phyloP scores from a whole-genome alignment of 1,139 yeast species.

The Kodamaea sp. region DNA sequence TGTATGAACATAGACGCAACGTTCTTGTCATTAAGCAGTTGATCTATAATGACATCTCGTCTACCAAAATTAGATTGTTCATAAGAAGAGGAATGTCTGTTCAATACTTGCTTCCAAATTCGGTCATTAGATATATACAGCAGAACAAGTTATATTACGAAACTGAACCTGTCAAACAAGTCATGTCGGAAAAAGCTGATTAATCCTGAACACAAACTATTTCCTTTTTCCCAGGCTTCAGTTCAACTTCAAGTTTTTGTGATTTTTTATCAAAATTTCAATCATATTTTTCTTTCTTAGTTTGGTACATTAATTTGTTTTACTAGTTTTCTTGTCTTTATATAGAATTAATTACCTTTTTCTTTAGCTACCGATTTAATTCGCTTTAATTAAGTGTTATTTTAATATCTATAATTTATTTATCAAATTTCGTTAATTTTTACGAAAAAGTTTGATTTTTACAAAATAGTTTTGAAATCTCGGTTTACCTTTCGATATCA shows the following conservation, averaged over 20 bases:
- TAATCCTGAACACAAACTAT: slow-evolving; percentile 10
- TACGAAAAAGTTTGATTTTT: too few species aligned
- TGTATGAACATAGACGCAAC: slow-evolving; percentile 94
- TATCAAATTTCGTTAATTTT: too few species aligned
- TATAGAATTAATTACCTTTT: background rate
- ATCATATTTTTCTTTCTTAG: too few species aligned
- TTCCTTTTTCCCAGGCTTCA: background rate
- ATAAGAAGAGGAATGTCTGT: slow-evolving; percentile 95
- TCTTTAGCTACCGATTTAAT: too few species aligned
- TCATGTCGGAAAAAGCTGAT: slow-evolving; percentile 55
- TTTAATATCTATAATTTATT: too few species aligned
- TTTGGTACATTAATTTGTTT: too few species aligned
- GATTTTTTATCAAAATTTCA: background rate
- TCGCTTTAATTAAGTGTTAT: too few species aligned
- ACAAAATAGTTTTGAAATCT: too few species aligned
- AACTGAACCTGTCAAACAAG: slow-evolving; percentile 91
- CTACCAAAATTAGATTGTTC: slow-evolving; percentile 89
- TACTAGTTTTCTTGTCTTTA: background rate
- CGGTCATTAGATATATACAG: slow-evolving; percentile 91
- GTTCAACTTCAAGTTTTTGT: background rate
- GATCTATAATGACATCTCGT: slow-evolving; percentile 91
- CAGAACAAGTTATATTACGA: slow-evolving; percentile 87
- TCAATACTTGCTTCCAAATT: slow-evolving; percentile 88
- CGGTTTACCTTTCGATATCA: too few species aligned
- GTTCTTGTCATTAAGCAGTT: slow-evolving; percentile 92